A percentile compares a stretch with the other conserved stretches of the same genome.
phyloP scores from a whole-genome alignment of 495 filamentous ascomycete species.

The Hyphodiscus hymeniophilus region DNA sequence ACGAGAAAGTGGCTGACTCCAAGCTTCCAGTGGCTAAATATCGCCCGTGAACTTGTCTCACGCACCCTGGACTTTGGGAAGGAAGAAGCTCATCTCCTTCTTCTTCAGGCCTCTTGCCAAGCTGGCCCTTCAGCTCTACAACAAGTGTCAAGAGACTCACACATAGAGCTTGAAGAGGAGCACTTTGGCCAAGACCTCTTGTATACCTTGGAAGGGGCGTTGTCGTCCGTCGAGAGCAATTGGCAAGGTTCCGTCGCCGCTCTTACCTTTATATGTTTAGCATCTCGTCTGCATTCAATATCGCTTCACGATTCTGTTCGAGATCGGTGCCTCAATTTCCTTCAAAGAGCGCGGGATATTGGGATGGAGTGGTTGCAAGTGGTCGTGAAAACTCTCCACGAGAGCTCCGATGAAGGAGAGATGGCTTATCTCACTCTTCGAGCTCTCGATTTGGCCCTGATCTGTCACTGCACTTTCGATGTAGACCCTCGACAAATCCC shows the following conservation, averaged over 20 bases:
- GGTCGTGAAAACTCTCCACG: constrained; percentile 7
- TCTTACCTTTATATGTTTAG: constrained; percentile 21
- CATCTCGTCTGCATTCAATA: constrained; percentile 21
- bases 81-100: constrained; percentile 25
- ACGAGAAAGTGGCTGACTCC: too few relatives aligned
- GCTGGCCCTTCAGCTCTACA: constrained; percentile 16
- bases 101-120: constrained; percentile 29
- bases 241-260: constrained; percentile 29
- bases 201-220: constrained; percentile 10
- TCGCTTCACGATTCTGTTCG: constrained; percentile 14
- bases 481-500: background rate
- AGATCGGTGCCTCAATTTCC: constrained; percentile 2
- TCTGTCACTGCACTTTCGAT: constrained; percentile 13
- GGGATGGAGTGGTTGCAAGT: constrained; percentile 5
- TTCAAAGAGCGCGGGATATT: constrained; percentile 10
- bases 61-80: constrained; percentile 26
- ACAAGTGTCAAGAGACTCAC: constrained; percentile 15
- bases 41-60: constrained; percentile 26
- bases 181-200: constrained; percentile 20
- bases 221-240: constrained; percentile 26
- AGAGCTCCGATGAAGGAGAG: background rate
- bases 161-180: constrained; percentile 24
- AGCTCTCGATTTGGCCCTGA: constrained; percentile 26
- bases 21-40: constrained; percentile 37
- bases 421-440: constrained; percentile 19